phyloP scores from a whole-genome alignment of 345 rosid genomes.

The Gossypium turneri region DNA sequence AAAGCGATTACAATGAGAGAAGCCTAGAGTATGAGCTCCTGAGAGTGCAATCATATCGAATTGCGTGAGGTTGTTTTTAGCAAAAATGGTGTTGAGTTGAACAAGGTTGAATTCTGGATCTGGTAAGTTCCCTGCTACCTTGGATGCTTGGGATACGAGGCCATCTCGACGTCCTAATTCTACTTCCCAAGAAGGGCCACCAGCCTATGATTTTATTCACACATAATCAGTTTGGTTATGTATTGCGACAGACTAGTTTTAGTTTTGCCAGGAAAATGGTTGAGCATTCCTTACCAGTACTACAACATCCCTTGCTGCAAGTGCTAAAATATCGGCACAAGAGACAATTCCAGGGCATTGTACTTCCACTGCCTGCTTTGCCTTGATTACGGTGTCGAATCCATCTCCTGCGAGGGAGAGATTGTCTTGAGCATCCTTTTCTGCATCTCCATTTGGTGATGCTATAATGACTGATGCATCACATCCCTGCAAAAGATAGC shows the following conservation, averaged over 20 bases:
- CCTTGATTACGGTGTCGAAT: slow-evolving; percentile 67
- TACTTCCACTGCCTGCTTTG: slow-evolving; percentile 67
- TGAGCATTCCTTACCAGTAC: slow-evolving; percentile 46
- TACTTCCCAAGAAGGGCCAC: slow-evolving; percentile 66
- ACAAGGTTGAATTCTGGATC: slow-evolving; percentile 46
- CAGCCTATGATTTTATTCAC: slow-evolving; percentile 41
- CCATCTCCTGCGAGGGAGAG: slow-evolving; percentile 90
- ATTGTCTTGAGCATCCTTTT: slow-evolving; percentile 76
- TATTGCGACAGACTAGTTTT: not conserved
- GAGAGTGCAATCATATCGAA: slow-evolving; percentile 85
- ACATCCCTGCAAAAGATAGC: slow-evolving; percentile 54
- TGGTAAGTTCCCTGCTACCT: slow-evolving; percentile 64
- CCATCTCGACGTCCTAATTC: slow-evolving; percentile 89
- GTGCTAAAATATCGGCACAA: slow-evolving; percentile 76
- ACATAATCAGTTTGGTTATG: not conserved
- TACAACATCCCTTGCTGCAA: slow-evolving; percentile 82
- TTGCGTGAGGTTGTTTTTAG: slow-evolving; percentile 46
- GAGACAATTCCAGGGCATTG: slow-evolving; percentile 62
- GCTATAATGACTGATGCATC: slow-evolving; percentile 69
- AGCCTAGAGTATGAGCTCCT: slow-evolving; percentile 87
- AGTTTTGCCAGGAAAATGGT: not conserved
- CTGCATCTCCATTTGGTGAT: slow-evolving; percentile 76
- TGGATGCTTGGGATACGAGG: slow-evolving; percentile 54
- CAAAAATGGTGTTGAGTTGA: slow-evolving; percentile 48
- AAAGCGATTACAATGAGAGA: slow-evolving; percentile 75